Percentiles rank a stretch among this genome's conserved stretches.
Evolutionary conservation across 1,284 basidiomycete species (phyloP).

Genomic region (Fistulinella cinereoalba): DNA sequence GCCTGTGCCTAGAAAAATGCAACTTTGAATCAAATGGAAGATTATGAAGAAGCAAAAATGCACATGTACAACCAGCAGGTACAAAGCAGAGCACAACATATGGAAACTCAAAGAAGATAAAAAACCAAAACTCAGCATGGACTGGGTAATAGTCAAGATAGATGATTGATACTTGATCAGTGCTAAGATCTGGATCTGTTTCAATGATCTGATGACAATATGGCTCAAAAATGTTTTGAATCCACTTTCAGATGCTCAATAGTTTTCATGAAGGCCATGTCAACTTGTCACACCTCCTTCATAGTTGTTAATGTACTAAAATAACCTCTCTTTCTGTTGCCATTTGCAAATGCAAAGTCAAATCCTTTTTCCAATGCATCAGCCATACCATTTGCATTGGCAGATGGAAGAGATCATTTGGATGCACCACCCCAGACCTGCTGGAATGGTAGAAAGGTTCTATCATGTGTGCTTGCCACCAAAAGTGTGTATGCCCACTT

Average conservation of each 20-base stretch:
- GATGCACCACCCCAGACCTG: slow-evolving; percentile 27
- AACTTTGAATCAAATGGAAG: too few species aligned
- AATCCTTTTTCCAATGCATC: slow-evolving; percentile 16
- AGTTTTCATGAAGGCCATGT: too few species aligned
- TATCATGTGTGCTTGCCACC: slow-evolving; percentile 23
- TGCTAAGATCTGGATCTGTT: slow-evolving; percentile 1
- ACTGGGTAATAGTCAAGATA: slow-evolving; percentile 1
- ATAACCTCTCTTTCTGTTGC: slow-evolving; percentile 19
- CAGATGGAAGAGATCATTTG: slow-evolving; percentile 13
- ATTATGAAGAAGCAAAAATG: neutral
- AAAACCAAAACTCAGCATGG: slow-evolving; percentile 2
- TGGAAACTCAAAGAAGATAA: neutral
- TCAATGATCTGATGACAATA: slow-evolving; percentile 9
- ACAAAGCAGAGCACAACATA: slow-evolving; percentile 6
- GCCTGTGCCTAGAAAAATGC: neutral
- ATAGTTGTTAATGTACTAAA: slow-evolving; percentile 11
- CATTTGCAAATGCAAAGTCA: slow-evolving; percentile 19
- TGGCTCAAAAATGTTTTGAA: slow-evolving; percentile 14
- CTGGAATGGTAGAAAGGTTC: slow-evolving; percentile 33
- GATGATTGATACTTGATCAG: neutral
- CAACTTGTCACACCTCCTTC: slow-evolving; percentile 8
- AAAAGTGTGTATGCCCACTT: slow-evolving; percentile 32
- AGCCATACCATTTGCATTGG: slow-evolving; percentile 11
- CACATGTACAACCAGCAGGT: slow-evolving; percentile 4
- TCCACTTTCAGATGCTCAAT: slow-evolving; percentile 13